Percentiles rank a stretch among this genome's conserved stretches.
Conservation (phyloP, 495 filamentous ascomycete species). For the Penicillium lividum region DNA sequence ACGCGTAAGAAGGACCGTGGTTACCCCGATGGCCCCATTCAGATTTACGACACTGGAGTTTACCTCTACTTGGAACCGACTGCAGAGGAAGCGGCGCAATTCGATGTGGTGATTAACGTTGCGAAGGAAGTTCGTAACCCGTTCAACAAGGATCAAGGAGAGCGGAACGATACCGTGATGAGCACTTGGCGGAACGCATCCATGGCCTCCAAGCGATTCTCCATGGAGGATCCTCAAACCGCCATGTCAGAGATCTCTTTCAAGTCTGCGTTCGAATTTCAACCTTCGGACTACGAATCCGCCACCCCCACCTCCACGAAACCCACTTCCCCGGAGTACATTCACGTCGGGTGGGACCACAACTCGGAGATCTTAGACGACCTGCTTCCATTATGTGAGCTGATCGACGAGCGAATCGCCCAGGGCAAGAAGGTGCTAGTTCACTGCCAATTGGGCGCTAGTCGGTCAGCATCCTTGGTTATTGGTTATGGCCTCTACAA, state of each 20-base stretch:
- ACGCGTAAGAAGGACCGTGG: conserved; percentile 64
- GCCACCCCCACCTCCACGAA: conserved; percentile 56
- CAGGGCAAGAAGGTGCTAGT: conserved; percentile 86
- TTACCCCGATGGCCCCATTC: conserved; percentile 89
- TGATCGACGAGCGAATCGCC: conserved; percentile 75
- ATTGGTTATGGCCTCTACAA: conserved; percentile 96
- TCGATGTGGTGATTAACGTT: conserved; percentile 94
- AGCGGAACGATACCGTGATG: conserved; percentile 40
- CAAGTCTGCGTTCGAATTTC: conserved; percentile 67
- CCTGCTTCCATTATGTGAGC: conserved; percentile 77
- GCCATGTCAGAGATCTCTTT: conserved; percentile 70
- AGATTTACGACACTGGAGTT: conserved; percentile 91
- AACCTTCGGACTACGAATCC: conserved; percentile 23
- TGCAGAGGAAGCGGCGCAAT: conserved; percentile 76
- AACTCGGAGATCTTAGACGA: conserved; percentile 94
- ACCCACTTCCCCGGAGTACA: conserved; percentile 72
- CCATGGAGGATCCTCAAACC: conserved; percentile 61
- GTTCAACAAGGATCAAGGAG: conserved; percentile 52
- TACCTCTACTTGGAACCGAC: conserved; percentile 91
- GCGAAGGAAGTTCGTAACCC: conserved; percentile 93
- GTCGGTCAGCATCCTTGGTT: conserved; percentile 92
- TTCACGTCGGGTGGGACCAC: conserved; percentile 97
- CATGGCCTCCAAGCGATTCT: conserved; percentile 38
- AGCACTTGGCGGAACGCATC: conserved; percentile 43
- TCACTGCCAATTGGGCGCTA: conserved; percentile 95